A percentile compares a stretch with the other conserved stretches of the same genome.
phyloP scores from a whole-genome alignment of 352 stramenopile species.

The Globisporangium solare region DNA sequence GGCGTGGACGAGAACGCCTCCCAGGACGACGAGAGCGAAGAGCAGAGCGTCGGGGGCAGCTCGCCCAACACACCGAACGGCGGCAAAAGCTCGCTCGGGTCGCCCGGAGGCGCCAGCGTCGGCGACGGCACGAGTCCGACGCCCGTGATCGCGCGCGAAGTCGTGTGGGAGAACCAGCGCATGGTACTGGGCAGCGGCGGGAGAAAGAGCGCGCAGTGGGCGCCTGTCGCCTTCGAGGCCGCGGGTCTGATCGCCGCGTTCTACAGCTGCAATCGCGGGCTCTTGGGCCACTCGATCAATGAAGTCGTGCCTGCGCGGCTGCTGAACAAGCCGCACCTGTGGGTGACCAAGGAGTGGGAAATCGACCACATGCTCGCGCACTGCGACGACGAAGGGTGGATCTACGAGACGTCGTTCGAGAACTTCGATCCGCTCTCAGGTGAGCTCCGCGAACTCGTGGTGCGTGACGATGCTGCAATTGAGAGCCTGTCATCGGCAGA shows the following conservation, averaged over 20 bases:
- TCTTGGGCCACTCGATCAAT: constrained; percentile 43
- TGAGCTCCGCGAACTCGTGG: neutral
- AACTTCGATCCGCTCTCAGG: constrained; percentile 22
- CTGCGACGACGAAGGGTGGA: constrained; percentile 67
- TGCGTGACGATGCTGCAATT: constrained; percentile 2
- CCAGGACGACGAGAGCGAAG: constrained; percentile 7
- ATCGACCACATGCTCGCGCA: constrained; percentile 43
- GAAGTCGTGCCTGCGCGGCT: constrained; percentile 61
- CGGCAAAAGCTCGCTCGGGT: constrained; percentile 5
- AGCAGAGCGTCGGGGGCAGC: neutral
- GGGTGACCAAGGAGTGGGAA: constrained; percentile 59
- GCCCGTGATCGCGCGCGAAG: constrained; percentile 36
- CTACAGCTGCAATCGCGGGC: constrained; percentile 61
- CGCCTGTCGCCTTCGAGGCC: constrained; percentile 36
- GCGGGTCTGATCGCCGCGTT: constrained; percentile 40
- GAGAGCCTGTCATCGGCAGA: constrained; percentile 12
- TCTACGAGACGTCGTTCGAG: constrained; percentile 45
- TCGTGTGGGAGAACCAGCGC: constrained; percentile 50
- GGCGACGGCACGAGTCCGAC: constrained; percentile 13
- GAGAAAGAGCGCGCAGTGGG: constrained; percentile 16
- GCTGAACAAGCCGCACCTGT: constrained; percentile 69
- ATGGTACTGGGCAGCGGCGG: constrained; percentile 9
- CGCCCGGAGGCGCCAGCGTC: constrained; percentile 1
- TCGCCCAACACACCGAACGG: neutral
- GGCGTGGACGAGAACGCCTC: neutral